These are phyloP conservation scores for Aethionema arabicum DNA, from an alignment of 345 rosid genomes.

Conservation along the genomic window DNA sequence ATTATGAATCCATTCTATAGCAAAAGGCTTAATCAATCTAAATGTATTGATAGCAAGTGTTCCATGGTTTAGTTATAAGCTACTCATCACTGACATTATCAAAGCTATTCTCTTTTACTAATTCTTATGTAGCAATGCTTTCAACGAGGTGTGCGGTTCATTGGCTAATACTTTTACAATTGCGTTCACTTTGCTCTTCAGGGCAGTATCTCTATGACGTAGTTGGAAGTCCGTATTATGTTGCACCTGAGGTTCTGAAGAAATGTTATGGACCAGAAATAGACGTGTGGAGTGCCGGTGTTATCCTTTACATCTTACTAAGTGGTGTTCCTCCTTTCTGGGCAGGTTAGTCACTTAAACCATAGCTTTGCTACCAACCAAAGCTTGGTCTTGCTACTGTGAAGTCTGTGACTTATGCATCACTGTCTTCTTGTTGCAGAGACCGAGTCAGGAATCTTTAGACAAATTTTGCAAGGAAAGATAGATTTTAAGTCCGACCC, in stretches of 20 bases:
- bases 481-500: constrained; percentile 87
- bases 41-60: neutral
- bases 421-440: constrained; percentile 43
- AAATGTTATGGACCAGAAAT: constrained; percentile 87
- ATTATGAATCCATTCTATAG: neutral
- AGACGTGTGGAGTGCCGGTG: constrained; percentile 98
- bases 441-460: constrained; percentile 95
- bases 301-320: constrained; percentile 88
- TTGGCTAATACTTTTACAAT: neutral
- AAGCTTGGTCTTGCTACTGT: neutral
- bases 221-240: constrained; percentile 97
- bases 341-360: constrained; percentile 56
- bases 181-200: constrained; percentile 34
- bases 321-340: constrained; percentile 97
- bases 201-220: constrained; percentile 83
- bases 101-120: no score
- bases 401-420: constrained; percentile 13
- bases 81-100: no score
- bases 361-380: neutral
- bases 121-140: neutral
- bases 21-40: neutral
- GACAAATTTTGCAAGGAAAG: constrained; percentile 82
- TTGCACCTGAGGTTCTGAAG: constrained; percentile 92
- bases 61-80: no score
- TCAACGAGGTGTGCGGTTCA: neutral